Evolutionary conservation across 2,329 filamentous ascomycete genomes (phyloP).

Genomic region (Hypomyces rosellus): DNA sequence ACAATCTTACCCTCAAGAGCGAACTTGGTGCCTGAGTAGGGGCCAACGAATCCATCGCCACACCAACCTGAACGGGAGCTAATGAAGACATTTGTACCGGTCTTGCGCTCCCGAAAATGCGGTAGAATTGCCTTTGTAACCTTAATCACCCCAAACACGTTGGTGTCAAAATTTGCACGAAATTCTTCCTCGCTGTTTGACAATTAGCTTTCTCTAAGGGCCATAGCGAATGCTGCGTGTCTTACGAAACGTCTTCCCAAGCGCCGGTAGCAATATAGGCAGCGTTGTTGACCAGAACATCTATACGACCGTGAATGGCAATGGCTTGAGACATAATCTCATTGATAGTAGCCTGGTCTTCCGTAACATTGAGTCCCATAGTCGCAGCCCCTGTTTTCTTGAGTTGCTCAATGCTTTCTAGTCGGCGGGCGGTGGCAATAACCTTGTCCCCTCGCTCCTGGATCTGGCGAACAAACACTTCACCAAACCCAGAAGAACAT

Average conservation of each 20-base stretch:
- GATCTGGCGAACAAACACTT: constrained; percentile 2
- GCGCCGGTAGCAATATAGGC: constrained; percentile 10
- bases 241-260: constrained; percentile 8
- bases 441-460: constrained; percentile 19
- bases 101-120: constrained; percentile 7
- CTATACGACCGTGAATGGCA: constrained; percentile 19
- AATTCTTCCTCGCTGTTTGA: neutral
- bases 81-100: constrained; percentile 12
- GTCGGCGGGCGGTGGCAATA: constrained; percentile 16
- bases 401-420: constrained; percentile 15
- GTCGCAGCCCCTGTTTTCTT: constrained; percentile 19
- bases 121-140: neutral
- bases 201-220: neutral
- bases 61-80: constrained; percentile 8
- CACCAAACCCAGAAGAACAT: constrained; percentile 10
- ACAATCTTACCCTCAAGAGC: constrained; percentile 8
- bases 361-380: constrained; percentile 26
- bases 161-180: constrained; percentile 3
- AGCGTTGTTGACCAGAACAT: constrained; percentile 22
- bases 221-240: neutral
- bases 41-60: constrained; percentile 3
- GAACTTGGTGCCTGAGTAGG: constrained; percentile 11
- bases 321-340: constrained; percentile 19
- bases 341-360: constrained; percentile 13
- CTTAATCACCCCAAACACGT: constrained; percentile 6